Evolutionary conservation across 345 rosid species (phyloP).

Genomic region (Bruguiera sexangula): DNA sequence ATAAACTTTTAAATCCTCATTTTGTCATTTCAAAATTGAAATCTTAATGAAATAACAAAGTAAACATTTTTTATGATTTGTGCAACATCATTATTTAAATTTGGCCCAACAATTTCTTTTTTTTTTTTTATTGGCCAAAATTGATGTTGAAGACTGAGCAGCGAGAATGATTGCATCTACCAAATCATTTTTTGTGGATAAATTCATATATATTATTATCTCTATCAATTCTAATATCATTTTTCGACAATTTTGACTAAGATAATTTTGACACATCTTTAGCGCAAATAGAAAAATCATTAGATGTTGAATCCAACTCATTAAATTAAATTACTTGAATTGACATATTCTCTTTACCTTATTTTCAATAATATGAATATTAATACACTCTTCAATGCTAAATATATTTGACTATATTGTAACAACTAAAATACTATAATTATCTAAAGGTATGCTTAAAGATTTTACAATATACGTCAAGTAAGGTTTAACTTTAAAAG

Average conservation of each 20-base stretch:
- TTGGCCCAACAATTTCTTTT: slow-evolving; percentile 40
- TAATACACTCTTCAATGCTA: slow-evolving; percentile 32
- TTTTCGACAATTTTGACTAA: no score
- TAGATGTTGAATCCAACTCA: no score
- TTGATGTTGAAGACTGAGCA: not conserved
- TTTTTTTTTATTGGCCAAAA: slow-evolving; percentile 34
- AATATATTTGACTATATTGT: slow-evolving; percentile 57
- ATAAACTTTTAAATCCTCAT: no score
- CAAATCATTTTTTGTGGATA: slow-evolving; percentile 30
- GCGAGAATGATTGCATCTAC: no score
- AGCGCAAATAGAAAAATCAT: no score
- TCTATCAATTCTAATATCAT: slow-evolving; percentile 16
- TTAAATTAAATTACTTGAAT: no score
- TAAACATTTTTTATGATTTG: slow-evolving; percentile 28
- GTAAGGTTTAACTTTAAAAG: slow-evolving; percentile 61
- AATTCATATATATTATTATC: slow-evolving; percentile 33
- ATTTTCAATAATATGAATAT: slow-evolving; percentile 18
- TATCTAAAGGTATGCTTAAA: slow-evolving; percentile 46
- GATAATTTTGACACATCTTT: no score
- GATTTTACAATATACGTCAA: slow-evolving; percentile 53
- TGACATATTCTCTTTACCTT: slow-evolving; percentile 28
- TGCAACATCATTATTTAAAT: slow-evolving; percentile 57
- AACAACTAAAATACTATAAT: slow-evolving; percentile 56
- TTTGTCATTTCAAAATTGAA: no score
- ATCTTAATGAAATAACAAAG: no score